These are phyloP conservation scores for Aureobasidium lini DNA, from an alignment of 2,329 filamentous ascomycete species.

Conservation along the genomic window DNA sequence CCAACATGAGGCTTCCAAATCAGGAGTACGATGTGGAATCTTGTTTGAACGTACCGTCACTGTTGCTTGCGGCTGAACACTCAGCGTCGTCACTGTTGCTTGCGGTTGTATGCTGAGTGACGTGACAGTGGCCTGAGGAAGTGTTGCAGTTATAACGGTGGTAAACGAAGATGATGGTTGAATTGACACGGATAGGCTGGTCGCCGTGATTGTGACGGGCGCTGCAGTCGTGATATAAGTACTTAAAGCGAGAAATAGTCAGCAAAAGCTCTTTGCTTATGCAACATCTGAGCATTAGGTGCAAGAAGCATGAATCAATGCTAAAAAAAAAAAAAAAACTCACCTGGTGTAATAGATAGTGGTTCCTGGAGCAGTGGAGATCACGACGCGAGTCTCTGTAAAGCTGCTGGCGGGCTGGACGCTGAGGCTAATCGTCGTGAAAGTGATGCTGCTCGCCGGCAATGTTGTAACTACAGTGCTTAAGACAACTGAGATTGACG, in stretches of 20 bases:
- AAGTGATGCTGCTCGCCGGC: not conserved
- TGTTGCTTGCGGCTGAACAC: not conserved
- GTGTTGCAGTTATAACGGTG: not conserved
- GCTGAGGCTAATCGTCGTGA: not conserved
- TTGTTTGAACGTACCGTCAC: not conserved
- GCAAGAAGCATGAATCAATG: too few relatives aligned
- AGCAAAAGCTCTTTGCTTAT: not conserved
- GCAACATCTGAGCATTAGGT: too few relatives aligned
- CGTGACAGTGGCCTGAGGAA: not conserved
- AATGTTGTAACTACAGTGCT: not conserved
- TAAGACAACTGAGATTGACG: not conserved
- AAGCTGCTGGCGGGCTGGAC: not conserved
- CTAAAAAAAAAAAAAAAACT: too few relatives aligned
- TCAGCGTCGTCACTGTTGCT: not conserved
- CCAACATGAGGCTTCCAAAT: too few relatives aligned
- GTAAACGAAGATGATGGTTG: not conserved
- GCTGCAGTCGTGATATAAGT: not conserved
- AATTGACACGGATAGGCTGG: not conserved
- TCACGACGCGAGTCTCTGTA: not conserved
- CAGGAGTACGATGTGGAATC: not conserved
- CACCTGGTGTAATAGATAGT: not conserved
- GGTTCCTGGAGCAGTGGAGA: not conserved
- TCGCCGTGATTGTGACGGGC: not conserved
- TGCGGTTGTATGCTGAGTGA: not conserved
- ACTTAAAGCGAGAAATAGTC: not conserved